Percentiles rank a stretch among this genome's conserved stretches.
Conservation (phyloP, 164 flowering plant species). For the Nelumbo lutea region DNA sequence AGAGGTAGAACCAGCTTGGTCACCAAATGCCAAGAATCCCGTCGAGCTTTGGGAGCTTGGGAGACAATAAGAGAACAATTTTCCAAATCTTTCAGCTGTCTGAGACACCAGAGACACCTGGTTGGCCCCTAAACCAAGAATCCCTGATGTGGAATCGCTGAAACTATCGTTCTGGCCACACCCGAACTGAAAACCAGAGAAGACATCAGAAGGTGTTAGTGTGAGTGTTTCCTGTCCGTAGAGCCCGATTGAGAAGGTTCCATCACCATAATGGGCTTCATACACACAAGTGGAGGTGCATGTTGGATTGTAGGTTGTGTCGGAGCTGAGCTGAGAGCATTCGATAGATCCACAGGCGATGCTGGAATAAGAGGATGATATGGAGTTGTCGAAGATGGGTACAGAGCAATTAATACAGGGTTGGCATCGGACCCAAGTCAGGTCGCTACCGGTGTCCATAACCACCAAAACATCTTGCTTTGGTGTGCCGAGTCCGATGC, state of each 20-base stretch:
- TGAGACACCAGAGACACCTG: conserved; percentile 2
- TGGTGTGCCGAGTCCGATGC: not conserved
- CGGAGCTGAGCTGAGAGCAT: not conserved
- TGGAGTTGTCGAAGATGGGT: conserved; percentile 23
- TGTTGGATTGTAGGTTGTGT: not conserved
- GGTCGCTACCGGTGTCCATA: conserved; percentile 14
- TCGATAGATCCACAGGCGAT: conserved; percentile 10
- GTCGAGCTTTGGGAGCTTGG: conserved; percentile 8
- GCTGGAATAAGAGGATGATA: conserved; percentile 16
- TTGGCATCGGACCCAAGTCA: conserved; percentile 32
- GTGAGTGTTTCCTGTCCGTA: conserved; percentile 5
- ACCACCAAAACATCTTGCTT: not conserved
- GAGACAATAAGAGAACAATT: conserved; percentile 22
- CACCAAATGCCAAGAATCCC: conserved; percentile 16
- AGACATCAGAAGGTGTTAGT: conserved; percentile 5
- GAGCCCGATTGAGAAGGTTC: not conserved
- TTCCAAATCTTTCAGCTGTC: not conserved
- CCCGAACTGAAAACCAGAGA: conserved; percentile 1
- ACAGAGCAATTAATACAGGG: conserved; percentile 23
- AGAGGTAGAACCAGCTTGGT: not conserved
- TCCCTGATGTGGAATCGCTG: not conserved
- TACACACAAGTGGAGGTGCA: not conserved
- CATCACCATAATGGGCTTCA: not conserved
- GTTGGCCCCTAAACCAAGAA: not conserved
- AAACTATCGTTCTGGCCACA: not conserved